phyloP scores from a whole-genome alignment of 768 basidiomycete genomes.

The Mrakia frigida region DNA sequence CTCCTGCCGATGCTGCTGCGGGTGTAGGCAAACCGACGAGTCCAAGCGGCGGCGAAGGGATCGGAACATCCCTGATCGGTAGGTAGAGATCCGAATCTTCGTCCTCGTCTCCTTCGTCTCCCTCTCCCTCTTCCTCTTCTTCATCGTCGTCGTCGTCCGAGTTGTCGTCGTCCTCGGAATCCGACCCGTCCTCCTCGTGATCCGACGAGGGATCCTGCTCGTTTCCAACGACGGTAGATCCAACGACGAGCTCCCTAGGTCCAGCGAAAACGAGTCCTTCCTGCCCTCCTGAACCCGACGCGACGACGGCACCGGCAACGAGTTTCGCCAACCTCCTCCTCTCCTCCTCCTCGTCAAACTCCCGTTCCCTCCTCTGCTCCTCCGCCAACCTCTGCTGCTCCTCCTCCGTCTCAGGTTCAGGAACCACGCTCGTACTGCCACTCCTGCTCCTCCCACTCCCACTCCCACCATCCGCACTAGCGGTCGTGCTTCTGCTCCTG shows the following conservation, averaged over 20 bases:
- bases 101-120: slow-evolving; percentile 1
- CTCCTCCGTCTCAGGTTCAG: background rate
- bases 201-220: no score
- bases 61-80: slow-evolving; percentile 27
- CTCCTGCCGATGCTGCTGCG: background rate
- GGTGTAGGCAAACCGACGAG: background rate
- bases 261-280: no score
- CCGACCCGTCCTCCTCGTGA: background rate
- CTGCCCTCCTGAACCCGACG: background rate
- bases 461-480: no score
- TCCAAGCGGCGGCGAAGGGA: slow-evolving; percentile 10
- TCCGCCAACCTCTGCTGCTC: background rate
- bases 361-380: background rate
- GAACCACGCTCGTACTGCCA: no score
- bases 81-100: slow-evolving; percentile 27
- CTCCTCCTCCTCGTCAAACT: background rate
- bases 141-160: background rate
- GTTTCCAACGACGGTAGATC: no score
- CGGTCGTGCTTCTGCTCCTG: no score
- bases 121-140: background rate
- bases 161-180: background rate
- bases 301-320: background rate
- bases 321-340: background rate
- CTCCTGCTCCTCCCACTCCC: no score
- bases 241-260: no score